phyloP scores from a whole-genome alignment of 305 asterid species.

The Rubia tinctorum region DNA sequence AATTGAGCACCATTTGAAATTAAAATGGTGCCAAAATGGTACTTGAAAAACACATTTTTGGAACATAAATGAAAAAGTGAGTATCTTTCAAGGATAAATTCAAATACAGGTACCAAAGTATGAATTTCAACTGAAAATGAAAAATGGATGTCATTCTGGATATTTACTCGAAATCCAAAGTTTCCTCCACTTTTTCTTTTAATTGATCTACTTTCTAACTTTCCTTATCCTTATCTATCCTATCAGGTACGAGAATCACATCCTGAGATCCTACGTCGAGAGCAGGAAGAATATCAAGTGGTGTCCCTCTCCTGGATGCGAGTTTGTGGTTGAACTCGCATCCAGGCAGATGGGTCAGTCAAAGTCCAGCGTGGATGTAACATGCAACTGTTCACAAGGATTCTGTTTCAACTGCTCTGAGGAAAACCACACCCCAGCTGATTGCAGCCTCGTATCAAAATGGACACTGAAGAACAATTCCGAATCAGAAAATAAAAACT shows the following conservation, averaged over 20 bases:
- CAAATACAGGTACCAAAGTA: too few relatives aligned
- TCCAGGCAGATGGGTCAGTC: too few relatives aligned
- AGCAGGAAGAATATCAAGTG: slow-evolving; percentile 44
- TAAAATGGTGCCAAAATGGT: too few relatives aligned
- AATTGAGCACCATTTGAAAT: too few relatives aligned
- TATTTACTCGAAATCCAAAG: too few relatives aligned
- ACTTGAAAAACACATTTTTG: slow-evolving; percentile 15
- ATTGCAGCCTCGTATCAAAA: not conserved
- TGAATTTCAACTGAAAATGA: too few relatives aligned
- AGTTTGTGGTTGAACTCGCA: not conserved
- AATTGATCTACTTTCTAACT: too few relatives aligned
- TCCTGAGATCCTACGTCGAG: slow-evolving; percentile 67
- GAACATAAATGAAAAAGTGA: too few relatives aligned
- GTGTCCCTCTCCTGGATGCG: slow-evolving; percentile 9
- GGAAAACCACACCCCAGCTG: slow-evolving; percentile 5
- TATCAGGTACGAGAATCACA: slow-evolving; percentile 46
- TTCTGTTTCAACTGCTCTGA: slow-evolving; percentile 11
- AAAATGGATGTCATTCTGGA: too few relatives aligned
- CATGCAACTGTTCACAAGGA: not conserved
- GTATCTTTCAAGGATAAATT: slow-evolving; percentile 45
- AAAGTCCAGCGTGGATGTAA: not conserved
- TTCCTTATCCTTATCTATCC: too few relatives aligned
- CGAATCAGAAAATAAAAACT: not conserved
- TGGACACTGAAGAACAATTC: slow-evolving; percentile 5
- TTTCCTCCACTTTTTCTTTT: too few relatives aligned